Percentiles rank a stretch among this genome's conserved stretches.
phyloP scores from a whole-genome alignment of 2,329 filamentous ascomycete genomes.

The Didymella pomorum region DNA sequence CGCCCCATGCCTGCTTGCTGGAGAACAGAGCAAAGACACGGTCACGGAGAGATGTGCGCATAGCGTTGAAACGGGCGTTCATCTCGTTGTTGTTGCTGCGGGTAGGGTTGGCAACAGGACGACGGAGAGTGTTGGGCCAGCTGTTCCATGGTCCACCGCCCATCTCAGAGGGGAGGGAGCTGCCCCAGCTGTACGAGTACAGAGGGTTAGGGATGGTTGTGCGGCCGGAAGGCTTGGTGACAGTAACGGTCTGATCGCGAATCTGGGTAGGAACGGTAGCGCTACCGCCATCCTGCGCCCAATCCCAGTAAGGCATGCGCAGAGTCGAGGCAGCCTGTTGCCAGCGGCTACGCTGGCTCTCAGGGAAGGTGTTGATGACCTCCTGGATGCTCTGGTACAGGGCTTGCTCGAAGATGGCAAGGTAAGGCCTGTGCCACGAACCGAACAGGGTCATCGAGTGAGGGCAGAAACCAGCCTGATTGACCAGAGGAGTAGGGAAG shows the following conservation, averaged over 20 bases:
- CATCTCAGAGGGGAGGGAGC: constrained; percentile 64
- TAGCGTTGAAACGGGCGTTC: constrained; percentile 37
- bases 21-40: constrained; percentile 49
- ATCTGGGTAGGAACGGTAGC: constrained; percentile 46
- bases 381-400: constrained; percentile 52
- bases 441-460: constrained; percentile 80
- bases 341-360: constrained; percentile 50
- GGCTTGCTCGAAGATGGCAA: constrained; percentile 67
- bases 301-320: constrained; percentile 60
- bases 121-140: constrained; percentile 43
- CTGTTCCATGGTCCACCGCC: constrained; percentile 47
- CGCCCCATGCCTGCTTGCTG: constrained; percentile 43
- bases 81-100: constrained; percentile 51
- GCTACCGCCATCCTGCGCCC: constrained; percentile 50
- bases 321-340: constrained; percentile 51
- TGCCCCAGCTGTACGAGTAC: constrained; percentile 54
- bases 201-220: constrained; percentile 56
- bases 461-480: constrained; percentile 74
- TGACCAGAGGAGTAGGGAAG: constrained; percentile 52
- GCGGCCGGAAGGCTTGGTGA: constrained; percentile 53
- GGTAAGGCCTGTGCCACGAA: constrained; percentile 84
- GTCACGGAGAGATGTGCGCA: constrained; percentile 46
- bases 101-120: constrained; percentile 43
- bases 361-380: constrained; percentile 54
- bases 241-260: constrained; percentile 52